A percentile compares a stretch with the other conserved stretches of the same genome.
Conservation (phyloP, 2,329 filamentous ascomycete genomes). For the Catunica adiposa region DNA sequence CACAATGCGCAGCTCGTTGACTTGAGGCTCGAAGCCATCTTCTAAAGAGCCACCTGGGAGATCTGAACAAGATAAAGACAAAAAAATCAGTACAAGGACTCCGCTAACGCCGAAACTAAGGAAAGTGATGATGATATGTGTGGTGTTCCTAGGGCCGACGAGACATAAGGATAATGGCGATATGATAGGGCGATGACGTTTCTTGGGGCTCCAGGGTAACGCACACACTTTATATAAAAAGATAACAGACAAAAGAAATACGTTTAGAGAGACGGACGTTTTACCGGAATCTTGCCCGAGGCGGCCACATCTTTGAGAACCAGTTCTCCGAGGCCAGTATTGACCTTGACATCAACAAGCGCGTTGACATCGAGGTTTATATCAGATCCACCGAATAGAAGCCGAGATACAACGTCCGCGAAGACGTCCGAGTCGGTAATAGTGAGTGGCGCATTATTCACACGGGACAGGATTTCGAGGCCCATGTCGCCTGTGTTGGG, state of each 20-base stretch:
- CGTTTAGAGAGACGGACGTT: conserved; percentile 58
- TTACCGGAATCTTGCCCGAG: conserved; percentile 73
- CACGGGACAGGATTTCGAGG: conserved; percentile 57
- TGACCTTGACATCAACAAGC: conserved; percentile 64
- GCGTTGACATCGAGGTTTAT: conserved; percentile 63
- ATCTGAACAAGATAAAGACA: conserved; percentile 11
- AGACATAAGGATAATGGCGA: neutral
- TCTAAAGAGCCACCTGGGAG: conserved; percentile 25
- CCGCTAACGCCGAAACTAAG: conserved; percentile 7
- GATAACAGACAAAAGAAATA: conserved; percentile 9
- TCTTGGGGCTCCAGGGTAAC: neutral
- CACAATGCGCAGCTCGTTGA: conserved; percentile 55
- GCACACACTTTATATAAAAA: conserved; percentile 4
- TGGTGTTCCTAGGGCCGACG: conserved; percentile 44
- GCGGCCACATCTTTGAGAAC: conserved; percentile 70
- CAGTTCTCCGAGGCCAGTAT: conserved; percentile 67
- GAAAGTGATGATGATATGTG: neutral
- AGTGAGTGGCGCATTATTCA: conserved; percentile 64
- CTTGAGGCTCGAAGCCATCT: conserved; percentile 37
- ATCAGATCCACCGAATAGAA: conserved; percentile 56
- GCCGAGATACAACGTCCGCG: conserved; percentile 59
- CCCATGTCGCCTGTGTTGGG: conserved; percentile 36
- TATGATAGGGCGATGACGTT: neutral
- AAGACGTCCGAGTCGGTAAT: conserved; percentile 71
- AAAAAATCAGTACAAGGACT: conserved; percentile 6